phyloP scores from a whole-genome alignment of 2,329 filamentous ascomycete species.

The Salinomyces thailandicus region DNA sequence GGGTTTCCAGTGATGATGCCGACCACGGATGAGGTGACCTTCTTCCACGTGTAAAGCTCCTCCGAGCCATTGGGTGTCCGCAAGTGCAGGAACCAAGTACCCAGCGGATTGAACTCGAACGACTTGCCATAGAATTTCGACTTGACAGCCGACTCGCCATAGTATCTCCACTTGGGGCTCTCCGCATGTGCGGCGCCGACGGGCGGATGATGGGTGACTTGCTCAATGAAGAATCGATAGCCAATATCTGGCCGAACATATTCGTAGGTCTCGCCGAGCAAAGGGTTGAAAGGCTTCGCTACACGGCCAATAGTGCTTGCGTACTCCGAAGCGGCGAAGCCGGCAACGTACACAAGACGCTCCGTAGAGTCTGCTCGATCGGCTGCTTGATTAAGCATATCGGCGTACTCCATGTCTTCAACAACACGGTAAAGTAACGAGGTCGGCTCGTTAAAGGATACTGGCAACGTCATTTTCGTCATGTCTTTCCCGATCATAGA shows the following conservation, averaged over 20 bases:
- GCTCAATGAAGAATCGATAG: constrained; percentile 96
- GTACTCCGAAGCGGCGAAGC: constrained; percentile 93
- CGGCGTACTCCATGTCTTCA: constrained; percentile 96
- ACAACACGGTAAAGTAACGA: constrained; percentile 88
- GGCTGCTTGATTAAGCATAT: constrained; percentile 79
- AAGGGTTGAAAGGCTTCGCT: constrained; percentile 94
- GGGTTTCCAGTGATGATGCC: constrained; percentile 97
- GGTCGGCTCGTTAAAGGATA: constrained; percentile 97
- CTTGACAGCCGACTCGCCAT: constrained; percentile 83
- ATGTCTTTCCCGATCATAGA: constrained; percentile 99
- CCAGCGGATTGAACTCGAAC: constrained; percentile 91
- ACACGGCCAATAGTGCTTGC: constrained; percentile 94
- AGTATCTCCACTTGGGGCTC: constrained; percentile 91
- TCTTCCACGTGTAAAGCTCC: constrained; percentile 97
- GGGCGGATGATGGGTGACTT: constrained; percentile 94
- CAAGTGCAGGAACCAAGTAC: constrained; percentile 90
- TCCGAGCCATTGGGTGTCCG: constrained; percentile 54
- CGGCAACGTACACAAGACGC: constrained; percentile 85
- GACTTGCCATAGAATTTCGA: constrained; percentile 97
- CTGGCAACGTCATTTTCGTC: constrained; percentile 98
- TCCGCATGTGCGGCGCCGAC: constrained; percentile 90
- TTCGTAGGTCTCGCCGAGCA: constrained; percentile 93
- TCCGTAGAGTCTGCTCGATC: constrained; percentile 80
- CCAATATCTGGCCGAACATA: constrained; percentile 93
- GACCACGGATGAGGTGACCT: constrained; percentile 93